Evolutionary conservation across 2,329 filamentous ascomycete species (phyloP).

Genomic region (Penicillium concentricum): DNA sequence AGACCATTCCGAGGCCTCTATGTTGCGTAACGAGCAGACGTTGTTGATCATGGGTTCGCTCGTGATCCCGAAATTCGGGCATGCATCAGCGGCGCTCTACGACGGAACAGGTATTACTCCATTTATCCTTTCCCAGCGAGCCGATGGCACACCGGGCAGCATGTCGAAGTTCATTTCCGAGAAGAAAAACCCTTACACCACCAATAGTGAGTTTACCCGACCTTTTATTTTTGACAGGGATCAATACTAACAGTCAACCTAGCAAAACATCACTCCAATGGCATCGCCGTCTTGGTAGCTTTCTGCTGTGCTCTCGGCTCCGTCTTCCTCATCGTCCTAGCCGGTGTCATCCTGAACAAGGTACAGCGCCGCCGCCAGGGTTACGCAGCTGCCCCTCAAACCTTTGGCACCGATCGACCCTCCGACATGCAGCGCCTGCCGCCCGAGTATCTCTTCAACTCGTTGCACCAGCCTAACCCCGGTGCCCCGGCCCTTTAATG

Average conservation of each 20-base stretch:
- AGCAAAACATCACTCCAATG: slow-evolving; percentile 43
- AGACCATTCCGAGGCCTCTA: slow-evolving; percentile 62
- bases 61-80: slow-evolving; percentile 71
- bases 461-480: slow-evolving; percentile 36
- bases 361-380: slow-evolving; percentile 49
- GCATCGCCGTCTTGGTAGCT: slow-evolving; percentile 47
- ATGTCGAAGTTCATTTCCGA: slow-evolving; percentile 82
- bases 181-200: slow-evolving; percentile 71
- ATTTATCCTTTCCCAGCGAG: slow-evolving; percentile 73
- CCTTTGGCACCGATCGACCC: slow-evolving; percentile 47
- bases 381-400: slow-evolving; percentile 46
- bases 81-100: slow-evolving; percentile 81
- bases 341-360: slow-evolving; percentile 49
- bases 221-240: slow-evolving; percentile 10
- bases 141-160: slow-evolving; percentile 65
- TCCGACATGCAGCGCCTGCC: slow-evolving; percentile 47
- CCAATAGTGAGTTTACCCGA: slow-evolving; percentile 54
- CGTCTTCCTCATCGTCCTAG: slow-evolving; percentile 49
- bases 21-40: slow-evolving; percentile 66
- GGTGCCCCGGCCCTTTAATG: slow-evolving; percentile 37
- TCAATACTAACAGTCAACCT: slow-evolving; percentile 7
- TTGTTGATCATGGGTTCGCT: slow-evolving; percentile 85
- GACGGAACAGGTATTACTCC: slow-evolving; percentile 77
- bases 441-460: slow-evolving; percentile 48
- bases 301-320: slow-evolving; percentile 50